Base-by-base conservation (phyloP, 2,329 filamentous ascomycete genomes). In the Lasiodiplodia sp. region DNA sequence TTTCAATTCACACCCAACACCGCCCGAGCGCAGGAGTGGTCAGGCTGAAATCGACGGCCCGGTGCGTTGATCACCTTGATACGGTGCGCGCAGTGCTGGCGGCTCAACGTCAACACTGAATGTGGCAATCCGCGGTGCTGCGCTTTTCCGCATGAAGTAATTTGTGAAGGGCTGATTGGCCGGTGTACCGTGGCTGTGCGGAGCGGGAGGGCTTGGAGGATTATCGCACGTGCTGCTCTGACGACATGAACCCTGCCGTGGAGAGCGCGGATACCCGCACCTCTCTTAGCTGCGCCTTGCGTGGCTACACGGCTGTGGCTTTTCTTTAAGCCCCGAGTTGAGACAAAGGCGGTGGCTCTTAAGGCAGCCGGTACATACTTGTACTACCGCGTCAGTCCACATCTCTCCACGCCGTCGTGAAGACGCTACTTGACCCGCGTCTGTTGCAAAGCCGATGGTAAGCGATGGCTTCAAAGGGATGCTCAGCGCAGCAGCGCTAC, bases 131-230 rank as follows among this genome's bases (percentile, higher is more conserved):
- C n/a, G 23, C 8, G 4, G 28, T 3, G 16, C 6, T 3, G 40
- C 44, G 40, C 44, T 38, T 38, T 64, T 25, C 60, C 60, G 12
- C 11, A 64, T 38, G 11, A 52, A n/a, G 60, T 12, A 51, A 18
- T 25, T 6, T 14, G 18, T 21, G 40, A 21, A 31, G 5, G 28
- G 25, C 5, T 51, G 47, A 51, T 64, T 64, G 60, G 60, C 47
- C 10, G 40, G n/a, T 14, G n/a, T n/a, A 11, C 47, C 44, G 60
- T 52, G 60, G 60, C 60, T 64, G 60, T 38, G 60, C 23, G 47
- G 16, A 52, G 23, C 18, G 40, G 21, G 23, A 21, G n/a, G 58
- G 28, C 58, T 49, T 49, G 44, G 21, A 47, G 28, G 28, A 37
- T 14, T 34, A 14, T 31, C 31, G 47, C 47, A 52, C 60, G 47